Percentiles rank a stretch among this genome's conserved stretches.
Conservation (phyloP, 2,329 filamentous ascomycete species). For the Cucurbitaria berberidis region DNA sequence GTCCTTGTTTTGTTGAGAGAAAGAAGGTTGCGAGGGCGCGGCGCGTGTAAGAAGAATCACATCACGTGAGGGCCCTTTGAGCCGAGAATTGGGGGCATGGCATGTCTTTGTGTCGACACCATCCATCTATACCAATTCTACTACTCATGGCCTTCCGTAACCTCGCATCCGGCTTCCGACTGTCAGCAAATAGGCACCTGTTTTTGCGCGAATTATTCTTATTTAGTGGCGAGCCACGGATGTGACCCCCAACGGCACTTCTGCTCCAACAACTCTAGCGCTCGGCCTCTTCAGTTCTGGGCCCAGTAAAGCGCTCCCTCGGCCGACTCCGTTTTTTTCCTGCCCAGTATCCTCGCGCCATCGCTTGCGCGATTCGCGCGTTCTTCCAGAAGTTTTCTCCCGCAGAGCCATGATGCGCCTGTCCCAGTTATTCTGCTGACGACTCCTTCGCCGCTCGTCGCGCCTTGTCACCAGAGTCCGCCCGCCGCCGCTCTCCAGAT, state of each 20-base stretch:
- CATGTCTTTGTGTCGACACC: background rate
- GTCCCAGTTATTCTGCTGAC: background rate
- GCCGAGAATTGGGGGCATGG: background rate
- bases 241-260: slow-evolving; percentile 13
- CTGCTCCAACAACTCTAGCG: slow-evolving; percentile 9
- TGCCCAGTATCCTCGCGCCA: slow-evolving; percentile 7
- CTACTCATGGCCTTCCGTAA: background rate
- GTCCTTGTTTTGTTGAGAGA: too few species aligned
- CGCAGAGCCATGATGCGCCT: slow-evolving; percentile 1
- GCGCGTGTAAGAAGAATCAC: background rate
- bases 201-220: slow-evolving; percentile 20
- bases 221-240: slow-evolving; percentile 18
- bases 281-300: slow-evolving; percentile 8
- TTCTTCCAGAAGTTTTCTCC: slow-evolving; percentile 30
- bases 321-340: slow-evolving; percentile 21
- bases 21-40: background rate
- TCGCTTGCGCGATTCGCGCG: slow-evolving; percentile 22
- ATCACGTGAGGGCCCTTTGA: background rate
- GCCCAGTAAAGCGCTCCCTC: slow-evolving; percentile 11
- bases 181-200: slow-evolving; percentile 5
- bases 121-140: background rate
- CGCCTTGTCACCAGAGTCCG: slow-evolving; percentile 15
- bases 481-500: slow-evolving; percentile 1
- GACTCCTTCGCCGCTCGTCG: slow-evolving; percentile 9
- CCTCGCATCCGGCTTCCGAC: slow-evolving; percentile 9